Base-by-base conservation (phyloP, 179 eudicot genomes). In the Silene noctiflora region DNA sequence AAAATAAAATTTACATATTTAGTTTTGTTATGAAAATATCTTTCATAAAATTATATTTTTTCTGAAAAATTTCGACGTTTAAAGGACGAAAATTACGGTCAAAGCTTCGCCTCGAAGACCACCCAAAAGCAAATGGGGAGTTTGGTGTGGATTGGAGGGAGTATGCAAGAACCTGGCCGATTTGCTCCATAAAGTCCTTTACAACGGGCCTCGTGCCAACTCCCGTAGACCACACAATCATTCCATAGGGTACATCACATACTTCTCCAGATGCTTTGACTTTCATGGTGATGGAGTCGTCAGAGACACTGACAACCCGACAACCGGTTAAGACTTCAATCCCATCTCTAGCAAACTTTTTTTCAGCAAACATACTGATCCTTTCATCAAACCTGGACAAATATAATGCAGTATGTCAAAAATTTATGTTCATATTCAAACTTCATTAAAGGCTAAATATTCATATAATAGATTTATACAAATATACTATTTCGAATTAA, bases 221-320 rank as follows among this genome's bases (percentile, higher is more conserved):
- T 46, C 98, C 98, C 20, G 98, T 87, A 27, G 96, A 92, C 98
- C 98, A 94, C 51, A 94, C 85, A 61, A 89, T 85, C 96, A 94
- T 88, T 58, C 98, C 98, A 71, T 90, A 92, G 22, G 96, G 93
- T 9, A 90, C 27, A 51, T 82, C 71, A 60, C 78, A 75, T 27
- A 79, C 72, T 74, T 90, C 85, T 42, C 90, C 94, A 4, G 81
- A 88, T 16, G 87, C 72, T 77, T 94, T 94, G 39, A 80, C 48
- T 69, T 84, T 89, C 91, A 88, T 87, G 72, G 72, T 81, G 53
- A 94, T 84, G 63, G 77, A 51, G 53, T 82, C 85, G 63, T 89
- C 86, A 69, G 94, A 81, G 66, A 92, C 91, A 46, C 86, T 83
- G 53, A 83, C n/a, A 22, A 94, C 98, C 69, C 96, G 86, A 63